Base-by-base conservation (phyloP, 1,284 basidiomycete species). In the Ganoderma sp. region DNA sequence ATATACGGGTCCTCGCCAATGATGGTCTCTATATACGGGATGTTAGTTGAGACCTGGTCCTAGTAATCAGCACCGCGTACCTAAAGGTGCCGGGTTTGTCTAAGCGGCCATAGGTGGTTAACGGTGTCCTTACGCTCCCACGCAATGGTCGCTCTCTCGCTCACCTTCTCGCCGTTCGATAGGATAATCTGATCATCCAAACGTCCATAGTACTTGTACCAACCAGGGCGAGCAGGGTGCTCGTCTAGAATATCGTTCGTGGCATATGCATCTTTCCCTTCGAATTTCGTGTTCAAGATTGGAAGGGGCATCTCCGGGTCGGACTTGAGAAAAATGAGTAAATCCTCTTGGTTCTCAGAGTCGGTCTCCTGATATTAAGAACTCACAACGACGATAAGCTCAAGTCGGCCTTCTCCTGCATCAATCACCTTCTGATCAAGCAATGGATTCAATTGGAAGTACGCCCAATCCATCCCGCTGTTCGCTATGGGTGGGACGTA, bases 181-280 rank as follows among this genome's bases (percentile, higher is more conserved):
- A 75, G 68, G 66, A 75, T 73, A 45, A 76, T 73, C 68, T 85
- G 84, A 67, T 86, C 85, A 68, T 87, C 85, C 2, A 76, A 73
- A 4, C 85, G 79, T 2, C 85, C 85, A 45, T 78, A 77, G 32
- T 85, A 76, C 66, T 78, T 81, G 81, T 81, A 87, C 10, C 77
- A 75, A 19, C 79, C 79, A 4, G 77, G 74, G 52, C 79, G 80
- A 0, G 78, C 79, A 2, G 84, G 83, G 70, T 87, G 85, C 7
- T 78, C 82, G 5, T 76, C 68, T 12, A 85, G 74, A 19, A 86
- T 73, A 70, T 87, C 85, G n/a, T 75, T 80, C 0, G 82, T 80
- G 1, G 73, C 73, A 61, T 75, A 81, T 3, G 72, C 80, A 25
- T 70, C 67, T 2, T 60, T 54, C 0, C 77, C 79, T 56, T 78